These are phyloP conservation scores for Calendula officinalis DNA, from an alignment of 129 eudicot genomes.

Conservation along the genomic window DNA sequence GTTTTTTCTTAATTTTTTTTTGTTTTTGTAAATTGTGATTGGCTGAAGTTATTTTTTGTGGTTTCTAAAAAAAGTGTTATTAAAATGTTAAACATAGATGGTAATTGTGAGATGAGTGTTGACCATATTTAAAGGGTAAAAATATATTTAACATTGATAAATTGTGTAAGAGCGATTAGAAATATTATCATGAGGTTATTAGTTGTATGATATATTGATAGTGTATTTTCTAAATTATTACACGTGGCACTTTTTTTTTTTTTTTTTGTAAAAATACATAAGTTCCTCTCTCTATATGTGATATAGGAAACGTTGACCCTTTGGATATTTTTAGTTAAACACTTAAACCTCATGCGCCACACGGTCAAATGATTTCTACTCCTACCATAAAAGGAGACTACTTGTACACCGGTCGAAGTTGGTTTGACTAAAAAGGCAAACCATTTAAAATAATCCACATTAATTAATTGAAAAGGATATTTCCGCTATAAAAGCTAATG, in stretches of 20 bases:
- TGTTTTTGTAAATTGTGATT: no score
- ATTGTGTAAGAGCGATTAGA: neutral
- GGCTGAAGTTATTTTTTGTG: no score
- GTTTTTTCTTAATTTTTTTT: no score
- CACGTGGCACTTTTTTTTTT: neutral
- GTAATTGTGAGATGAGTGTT: no score
- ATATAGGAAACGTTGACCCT: no score
- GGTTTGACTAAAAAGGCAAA: constrained; percentile 15
- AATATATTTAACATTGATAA: no score
- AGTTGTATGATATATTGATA: neutral
- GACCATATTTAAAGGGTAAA: no score
- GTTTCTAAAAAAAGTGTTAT: no score
- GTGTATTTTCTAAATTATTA: neutral
- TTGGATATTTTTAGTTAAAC: constrained; percentile 20
- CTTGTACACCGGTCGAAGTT: constrained; percentile 22
- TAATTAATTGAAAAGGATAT: neutral
- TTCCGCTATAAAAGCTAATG: no score
- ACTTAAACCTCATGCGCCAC: constrained; percentile 16
- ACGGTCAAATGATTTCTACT: constrained; percentile 16
- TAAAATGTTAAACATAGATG: no score
- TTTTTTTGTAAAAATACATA: neutral
- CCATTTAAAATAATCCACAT: neutral
- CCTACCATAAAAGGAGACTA: constrained; percentile 19
- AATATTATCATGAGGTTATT: neutral
- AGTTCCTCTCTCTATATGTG: neutral